A percentile compares a stretch with the other conserved stretches of the same genome.
phyloP scores from a whole-genome alignment of 2,329 filamentous ascomycete genomes.

The Aspergillus carbonarius region DNA sequence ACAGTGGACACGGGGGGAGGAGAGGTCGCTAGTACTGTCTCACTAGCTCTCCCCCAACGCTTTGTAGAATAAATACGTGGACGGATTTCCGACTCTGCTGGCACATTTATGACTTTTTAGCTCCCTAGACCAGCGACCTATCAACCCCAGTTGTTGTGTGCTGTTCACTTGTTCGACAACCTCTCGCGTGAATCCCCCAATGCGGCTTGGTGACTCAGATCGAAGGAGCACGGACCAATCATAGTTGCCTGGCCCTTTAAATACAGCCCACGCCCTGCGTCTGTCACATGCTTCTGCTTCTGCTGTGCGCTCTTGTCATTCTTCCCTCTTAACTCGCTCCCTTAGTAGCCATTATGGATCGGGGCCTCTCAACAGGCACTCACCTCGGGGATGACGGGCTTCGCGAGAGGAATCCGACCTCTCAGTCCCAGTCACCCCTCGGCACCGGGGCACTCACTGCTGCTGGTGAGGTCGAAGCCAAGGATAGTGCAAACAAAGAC shows the following conservation, averaged over 20 bases:
- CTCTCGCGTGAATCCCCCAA: constrained; percentile 4
- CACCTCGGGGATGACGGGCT: constrained; percentile 42
- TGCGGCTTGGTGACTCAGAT: constrained; percentile 12
- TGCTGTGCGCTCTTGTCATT: constrained; percentile 10
- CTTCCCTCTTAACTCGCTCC: constrained; percentile 23
- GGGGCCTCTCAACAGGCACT: constrained; percentile 39
- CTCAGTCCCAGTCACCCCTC: constrained; percentile 44
- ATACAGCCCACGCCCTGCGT: constrained; percentile 8
- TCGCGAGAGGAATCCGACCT: constrained; percentile 47
- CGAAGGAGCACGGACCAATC: constrained; percentile 15
- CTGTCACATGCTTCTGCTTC: constrained; percentile 21
- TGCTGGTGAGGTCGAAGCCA: constrained; percentile 41
- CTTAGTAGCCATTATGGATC: constrained; percentile 33
- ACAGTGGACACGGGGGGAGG: constrained; percentile 1
- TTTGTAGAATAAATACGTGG: not conserved
- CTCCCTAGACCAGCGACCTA: not conserved
- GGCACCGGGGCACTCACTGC: constrained; percentile 46
- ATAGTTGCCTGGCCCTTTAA: constrained; percentile 12
- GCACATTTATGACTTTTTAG: not conserved
- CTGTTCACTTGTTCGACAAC: not conserved
- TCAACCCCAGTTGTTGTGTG: not conserved
- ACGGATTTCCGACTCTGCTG: not conserved
- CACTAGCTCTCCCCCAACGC: not conserved
- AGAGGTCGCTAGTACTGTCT: not conserved
- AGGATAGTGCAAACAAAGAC: constrained; percentile 51